Percentiles rank a stretch among this genome's conserved stretches.
Evolutionary conservation across 1,284 basidiomycete species (phyloP).

Genomic region (Phylloboletellus chloephorus): DNA sequence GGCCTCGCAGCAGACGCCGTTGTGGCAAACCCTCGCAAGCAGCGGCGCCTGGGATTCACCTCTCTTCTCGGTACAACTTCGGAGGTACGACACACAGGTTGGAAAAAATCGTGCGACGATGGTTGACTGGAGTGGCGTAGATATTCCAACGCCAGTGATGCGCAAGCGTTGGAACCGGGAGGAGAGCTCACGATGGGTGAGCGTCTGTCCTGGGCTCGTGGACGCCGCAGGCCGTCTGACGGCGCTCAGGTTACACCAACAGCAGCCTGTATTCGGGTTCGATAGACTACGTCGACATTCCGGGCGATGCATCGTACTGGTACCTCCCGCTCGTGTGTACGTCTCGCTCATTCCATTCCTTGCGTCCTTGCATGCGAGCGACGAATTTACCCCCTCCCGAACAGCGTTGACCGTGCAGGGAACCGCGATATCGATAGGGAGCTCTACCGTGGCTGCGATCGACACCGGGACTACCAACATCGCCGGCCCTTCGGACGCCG

Average conservation of each 20-base stretch:
- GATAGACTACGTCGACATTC: slow-evolving; percentile 34
- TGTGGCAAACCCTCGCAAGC: slow-evolving; percentile 42
- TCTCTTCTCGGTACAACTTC: slow-evolving; percentile 36
- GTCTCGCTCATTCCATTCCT: neutral
- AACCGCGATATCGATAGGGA: slow-evolving; percentile 19
- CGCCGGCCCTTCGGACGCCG: slow-evolving; percentile 30
- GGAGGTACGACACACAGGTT: slow-evolving; percentile 22
- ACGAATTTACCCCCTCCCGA: neutral
- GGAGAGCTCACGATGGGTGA: slow-evolving; percentile 26
- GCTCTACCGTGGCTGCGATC: slow-evolving; percentile 30
- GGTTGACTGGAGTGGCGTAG: slow-evolving; percentile 10
- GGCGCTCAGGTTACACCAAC: slow-evolving; percentile 36
- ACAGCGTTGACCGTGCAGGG: slow-evolving; percentile 32
- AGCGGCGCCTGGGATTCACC: slow-evolving; percentile 33
- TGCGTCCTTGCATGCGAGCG: neutral
- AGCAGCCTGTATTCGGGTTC: slow-evolving; percentile 35
- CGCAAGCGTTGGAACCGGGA: slow-evolving; percentile 27
- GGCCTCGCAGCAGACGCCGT: slow-evolving; percentile 33
- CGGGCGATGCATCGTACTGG: slow-evolving; percentile 28
- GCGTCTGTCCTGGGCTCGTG: slow-evolving; percentile 1
- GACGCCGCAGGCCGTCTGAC: slow-evolving; percentile 10
- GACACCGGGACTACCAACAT: slow-evolving; percentile 43
- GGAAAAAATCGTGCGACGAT: neutral
- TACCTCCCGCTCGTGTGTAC: slow-evolving; percentile 25
- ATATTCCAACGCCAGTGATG: slow-evolving; percentile 23